A percentile compares a stretch with the other conserved stretches of the same genome.
Evolutionary conservation across 2,329 filamentous ascomycete species (phyloP).

Genomic region (Furcasterigmium furcatum): DNA sequence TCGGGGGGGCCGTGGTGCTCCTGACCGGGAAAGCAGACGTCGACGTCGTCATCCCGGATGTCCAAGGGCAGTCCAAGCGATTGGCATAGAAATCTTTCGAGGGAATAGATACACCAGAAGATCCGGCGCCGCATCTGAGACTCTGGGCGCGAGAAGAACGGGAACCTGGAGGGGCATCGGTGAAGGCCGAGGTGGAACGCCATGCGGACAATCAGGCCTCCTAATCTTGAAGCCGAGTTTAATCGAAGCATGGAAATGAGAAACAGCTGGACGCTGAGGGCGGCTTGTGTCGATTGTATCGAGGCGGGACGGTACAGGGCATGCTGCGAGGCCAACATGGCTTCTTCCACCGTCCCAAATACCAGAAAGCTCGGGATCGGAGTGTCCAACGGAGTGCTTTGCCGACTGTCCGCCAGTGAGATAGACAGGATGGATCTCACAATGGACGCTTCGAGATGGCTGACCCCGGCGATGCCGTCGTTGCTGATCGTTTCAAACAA

Average conservation of each 20-base stretch:
- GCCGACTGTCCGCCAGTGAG: slow-evolving; percentile 48
- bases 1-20: slow-evolving; percentile 35
- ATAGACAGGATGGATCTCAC: slow-evolving; percentile 49
- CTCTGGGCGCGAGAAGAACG: slow-evolving; percentile 44
- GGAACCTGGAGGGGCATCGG: slow-evolving; percentile 50
- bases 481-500: slow-evolving; percentile 39
- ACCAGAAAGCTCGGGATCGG: slow-evolving; percentile 39
- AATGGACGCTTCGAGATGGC: slow-evolving; percentile 34
- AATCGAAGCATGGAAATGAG: slow-evolving; percentile 53
- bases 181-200: slow-evolving; percentile 57
- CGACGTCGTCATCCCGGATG: slow-evolving; percentile 54
- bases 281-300: slow-evolving; percentile 43
- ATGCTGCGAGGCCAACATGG: slow-evolving; percentile 44
- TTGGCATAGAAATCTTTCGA: slow-evolving; percentile 54
- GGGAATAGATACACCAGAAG: slow-evolving; percentile 54
- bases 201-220: slow-evolving; percentile 51
- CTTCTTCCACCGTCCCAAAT: slow-evolving; percentile 45
- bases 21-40: slow-evolving; percentile 51
- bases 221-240: slow-evolving; percentile 53
- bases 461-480: slow-evolving; percentile 21
- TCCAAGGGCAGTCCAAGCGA: slow-evolving; percentile 52
- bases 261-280: slow-evolving; percentile 50
- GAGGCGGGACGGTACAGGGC: slow-evolving; percentile 44
- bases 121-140: slow-evolving; percentile 45
- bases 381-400: slow-evolving; percentile 21